phyloP scores from a whole-genome alignment of 2,329 filamentous ascomycete genomes.

The Pseudocercospora musae region DNA sequence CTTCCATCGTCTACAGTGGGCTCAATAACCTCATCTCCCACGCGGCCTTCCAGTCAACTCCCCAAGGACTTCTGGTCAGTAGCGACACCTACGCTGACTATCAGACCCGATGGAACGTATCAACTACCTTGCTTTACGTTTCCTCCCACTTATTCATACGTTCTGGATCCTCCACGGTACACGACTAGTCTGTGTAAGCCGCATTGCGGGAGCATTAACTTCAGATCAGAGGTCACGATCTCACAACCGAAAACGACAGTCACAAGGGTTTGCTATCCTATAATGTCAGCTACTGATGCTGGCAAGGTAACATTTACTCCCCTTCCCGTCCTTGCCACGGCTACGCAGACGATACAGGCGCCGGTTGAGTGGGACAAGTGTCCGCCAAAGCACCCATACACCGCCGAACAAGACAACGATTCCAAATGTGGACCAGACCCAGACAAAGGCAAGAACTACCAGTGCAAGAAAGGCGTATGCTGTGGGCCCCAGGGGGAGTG shows the following conservation, averaged over 20 bases:
- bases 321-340: neutral
- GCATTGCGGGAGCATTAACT: slow-evolving; percentile 11
- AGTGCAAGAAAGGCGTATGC: slow-evolving; percentile 16
- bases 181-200: slow-evolving; percentile 15
- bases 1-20: no score
- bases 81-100: slow-evolving; percentile 10
- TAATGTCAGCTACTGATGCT: neutral
- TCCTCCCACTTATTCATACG: neutral
- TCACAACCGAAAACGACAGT: slow-evolving; percentile 6
- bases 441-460: slow-evolving; percentile 8
- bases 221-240: slow-evolving; percentile 5
- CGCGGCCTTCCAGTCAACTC: neutral
- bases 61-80: slow-evolving; percentile 2
- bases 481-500: slow-evolving; percentile 18
- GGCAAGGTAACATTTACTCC: slow-evolving; percentile 3
- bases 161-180: slow-evolving; percentile 1
- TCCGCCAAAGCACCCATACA: slow-evolving; percentile 1
- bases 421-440: slow-evolving; percentile 9
- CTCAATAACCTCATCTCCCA: neutral
- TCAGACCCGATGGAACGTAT: slow-evolving; percentile 7
- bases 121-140: slow-evolving; percentile 11
- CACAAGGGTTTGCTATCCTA: slow-evolving; percentile 9
- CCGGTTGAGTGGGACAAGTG: slow-evolving; percentile 8
- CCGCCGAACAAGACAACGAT: slow-evolving; percentile 3
- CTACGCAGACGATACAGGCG: slow-evolving; percentile 5